Base-by-base conservation (phyloP, 129 eudicot species). In the Centella asiatica region DNA sequence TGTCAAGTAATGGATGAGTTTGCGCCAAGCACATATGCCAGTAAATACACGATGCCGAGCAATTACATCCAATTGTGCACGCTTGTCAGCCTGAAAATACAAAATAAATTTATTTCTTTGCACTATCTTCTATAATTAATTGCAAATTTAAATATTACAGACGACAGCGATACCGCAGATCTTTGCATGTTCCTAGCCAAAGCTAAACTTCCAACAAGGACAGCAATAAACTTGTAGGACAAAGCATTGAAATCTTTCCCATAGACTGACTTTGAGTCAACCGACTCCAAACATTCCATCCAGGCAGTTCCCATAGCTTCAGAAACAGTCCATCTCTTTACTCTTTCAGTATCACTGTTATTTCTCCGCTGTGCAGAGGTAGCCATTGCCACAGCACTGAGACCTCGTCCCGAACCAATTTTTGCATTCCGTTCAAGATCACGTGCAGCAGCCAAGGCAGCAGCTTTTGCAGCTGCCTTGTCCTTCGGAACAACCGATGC, bases 361-460 rank as follows among this genome's bases (percentile, higher is more conserved):
- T 73, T 80, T 66, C 96, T 77, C 15, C 99, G 78, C 47, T 84
- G 95, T 18, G 92, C 90, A 62, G 99, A 77, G 22, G 99, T 92
- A 58, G 99, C 99, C 99, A 92, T 92, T 55, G 99, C 99, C 69
- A 92, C 99, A 42, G 99, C 99, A 76, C 99, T 92, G 65, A 92
- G 83, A 66, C 99, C 99, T 76, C 99, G 78, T 64, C 99, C 96
- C 0, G 99, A 84, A 60, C 99, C 99, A 62, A 92, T 85, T 64
- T 92, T 92, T 7, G 99, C 92, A 74, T 71, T 87, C 37, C 99
- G 96, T 66, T 92, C 96, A 57, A 92, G 84, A 71, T 92, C 99
- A 60, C 99, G 92, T 23, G 99, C 99, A 66, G 99, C 96, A 57
- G 96, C 90, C 76, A 92, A 70, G 6, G 99, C 95, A 28, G 99